Conservation (phyloP, 306 rosid species). For the Quercus agrifolia region DNA sequence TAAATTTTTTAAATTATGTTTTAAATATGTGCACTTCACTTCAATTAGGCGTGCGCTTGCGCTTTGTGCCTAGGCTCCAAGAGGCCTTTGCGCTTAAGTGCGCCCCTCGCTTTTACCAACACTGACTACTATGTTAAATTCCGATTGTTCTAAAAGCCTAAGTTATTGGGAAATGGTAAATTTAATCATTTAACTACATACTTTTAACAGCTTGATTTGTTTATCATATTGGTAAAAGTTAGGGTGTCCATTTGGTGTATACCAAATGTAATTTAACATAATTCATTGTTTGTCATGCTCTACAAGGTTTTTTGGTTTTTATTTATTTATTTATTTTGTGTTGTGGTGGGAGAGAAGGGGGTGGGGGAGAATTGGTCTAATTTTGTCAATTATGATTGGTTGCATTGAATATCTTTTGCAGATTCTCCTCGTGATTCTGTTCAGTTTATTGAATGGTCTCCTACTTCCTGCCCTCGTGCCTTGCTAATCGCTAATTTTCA, state of each 20-base stretch:
- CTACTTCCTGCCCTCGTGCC: slow-evolving; percentile 81
- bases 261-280: not conserved
- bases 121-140: no score
- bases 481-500: slow-evolving; percentile 90
- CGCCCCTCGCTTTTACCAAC: no score
- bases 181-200: no score
- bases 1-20: no score
- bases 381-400: slow-evolving; percentile 19
- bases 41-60: no score
- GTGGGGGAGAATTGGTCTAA: not conserved
- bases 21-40: no score
- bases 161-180: no score
- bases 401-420: slow-evolving; percentile 39
- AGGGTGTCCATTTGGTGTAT: not conserved
- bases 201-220: not conserved
- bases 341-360: no score
- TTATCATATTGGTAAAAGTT: not conserved
- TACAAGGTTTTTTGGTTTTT: not conserved
- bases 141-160: no score
- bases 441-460: slow-evolving; percentile 99
- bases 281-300: not conserved
- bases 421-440: slow-evolving; percentile 99
- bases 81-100: no score
- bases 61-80: no score
- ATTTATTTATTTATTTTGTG: no score